Evolutionary conservation across 2,329 filamentous ascomycete species (phyloP), one percentile per base, ranked within the genome.

Genomic region (Hymenotorrendiella dingleyae): DNA sequence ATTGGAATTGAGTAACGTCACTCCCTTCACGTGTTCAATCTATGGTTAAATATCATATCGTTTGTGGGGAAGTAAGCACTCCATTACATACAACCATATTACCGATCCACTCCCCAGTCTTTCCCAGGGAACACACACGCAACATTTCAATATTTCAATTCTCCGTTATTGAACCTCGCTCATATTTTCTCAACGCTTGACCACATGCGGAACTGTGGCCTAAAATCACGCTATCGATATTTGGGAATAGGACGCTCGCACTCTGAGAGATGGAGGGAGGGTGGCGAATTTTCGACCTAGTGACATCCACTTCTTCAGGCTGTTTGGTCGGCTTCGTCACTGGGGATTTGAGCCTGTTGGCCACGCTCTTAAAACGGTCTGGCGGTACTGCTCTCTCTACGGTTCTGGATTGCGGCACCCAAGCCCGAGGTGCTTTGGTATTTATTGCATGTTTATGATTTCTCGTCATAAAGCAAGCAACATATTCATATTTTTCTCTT

Each of bases 291-390:
- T 29, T 19, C 23, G 23, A 24, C 19, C 40, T 19, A 43, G 34
- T 33, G 26, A 38, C 26, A n/a, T 43, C 17, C n/a, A n/a, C 40
- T 33, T 26, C 21, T 37, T 43, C 34, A 43, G 40, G 24, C 40
- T 43, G 21, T 37, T 35, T 33, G n/a, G 3, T 20, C 20, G 10
- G n/a, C 19, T 17, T 37, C 30, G 30, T 42, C 30, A 30, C 23
- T 20, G 9, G 8, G 19, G 12, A 19, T 19, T 32, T 27, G 24
- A 42, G 24, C 23, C 27, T 43, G 20, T 37, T 27, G 36, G 27
- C 24, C 21, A 7, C 32, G 14, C 19, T n/a, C n/a, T n/a, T n/a
- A n/a, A n/a, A n/a, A n/a, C n/a, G n/a, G n/a, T n/a, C n/a, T n/a
- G n/a, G n/a, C n/a, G n/a, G n/a, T 27, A 16, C 36, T 16, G 19